Percentiles rank a stretch among this genome's conserved stretches.
Conservation (phyloP, 176 grass and related monocot species). For the Cenchrus fungigraminus region DNA sequence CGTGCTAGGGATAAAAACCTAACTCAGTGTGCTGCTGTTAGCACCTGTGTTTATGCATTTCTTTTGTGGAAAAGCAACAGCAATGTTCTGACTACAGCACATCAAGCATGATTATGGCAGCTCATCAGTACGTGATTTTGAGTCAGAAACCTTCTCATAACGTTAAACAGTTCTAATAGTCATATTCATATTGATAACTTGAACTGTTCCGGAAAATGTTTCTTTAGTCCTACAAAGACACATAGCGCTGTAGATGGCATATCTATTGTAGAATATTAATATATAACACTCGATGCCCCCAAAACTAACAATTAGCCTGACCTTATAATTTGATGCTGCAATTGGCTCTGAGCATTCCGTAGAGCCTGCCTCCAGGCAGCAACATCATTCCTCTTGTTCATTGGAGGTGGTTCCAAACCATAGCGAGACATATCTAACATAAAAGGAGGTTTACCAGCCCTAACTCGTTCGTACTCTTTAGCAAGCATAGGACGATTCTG, state of each 20-base stretch:
- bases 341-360: slow-evolving; percentile 80
- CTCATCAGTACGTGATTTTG: background rate
- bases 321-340: slow-evolving; percentile 96
- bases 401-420: slow-evolving; percentile 84
- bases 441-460: slow-evolving; percentile 86
- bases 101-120: background rate
- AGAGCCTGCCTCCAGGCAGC: slow-evolving; percentile 88
- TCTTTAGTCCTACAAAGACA: background rate
- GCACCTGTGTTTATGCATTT: slow-evolving; percentile 4
- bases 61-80: background rate
- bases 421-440: slow-evolving; percentile 96
- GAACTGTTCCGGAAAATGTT: slow-evolving; percentile 1
- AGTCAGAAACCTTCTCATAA: background rate
- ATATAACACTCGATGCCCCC: slow-evolving; percentile 1
- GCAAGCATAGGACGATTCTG: slow-evolving; percentile 95
- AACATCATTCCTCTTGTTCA: slow-evolving; percentile 86
- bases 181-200: slow-evolving; percentile 21
- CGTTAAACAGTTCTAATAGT: background rate
- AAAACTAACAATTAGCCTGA: slow-evolving; percentile 38
- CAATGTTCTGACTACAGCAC: background rate
- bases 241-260: background rate
- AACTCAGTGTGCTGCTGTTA: slow-evolving; percentile 3
- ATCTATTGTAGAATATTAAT: background rate
- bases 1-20: background rate
- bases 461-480: slow-evolving; percentile 97